Evolutionary conservation across 192 early-diverging fungal species (phyloP).

Genomic region (Dissophora ornata): DNA sequence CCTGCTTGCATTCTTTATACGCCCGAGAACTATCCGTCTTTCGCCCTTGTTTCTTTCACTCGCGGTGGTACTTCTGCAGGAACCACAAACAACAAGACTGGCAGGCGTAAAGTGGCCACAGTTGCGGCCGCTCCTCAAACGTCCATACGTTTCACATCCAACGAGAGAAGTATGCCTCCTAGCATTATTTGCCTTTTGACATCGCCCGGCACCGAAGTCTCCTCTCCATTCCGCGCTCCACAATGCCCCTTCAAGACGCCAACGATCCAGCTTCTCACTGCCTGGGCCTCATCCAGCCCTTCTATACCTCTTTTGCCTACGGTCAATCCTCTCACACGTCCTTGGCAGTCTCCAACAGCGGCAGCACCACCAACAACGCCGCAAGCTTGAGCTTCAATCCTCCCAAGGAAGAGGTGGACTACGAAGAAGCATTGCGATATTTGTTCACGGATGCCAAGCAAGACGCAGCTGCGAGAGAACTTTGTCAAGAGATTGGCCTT

Average conservation of each 20-base stretch:
- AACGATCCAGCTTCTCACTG: slow-evolving; percentile 35
- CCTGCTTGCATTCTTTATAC: no score
- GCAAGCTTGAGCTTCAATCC: background rate
- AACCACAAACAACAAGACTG: no score
- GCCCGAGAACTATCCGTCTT: no score
- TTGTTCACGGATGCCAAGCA: slow-evolving; percentile 19
- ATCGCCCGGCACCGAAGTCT: no score
- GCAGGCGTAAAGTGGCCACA: no score
- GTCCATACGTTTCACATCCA: no score
- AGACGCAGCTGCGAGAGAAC: background rate
- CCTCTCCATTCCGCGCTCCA: no score
- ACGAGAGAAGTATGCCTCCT: no score
- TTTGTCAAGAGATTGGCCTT: slow-evolving; percentile 27
- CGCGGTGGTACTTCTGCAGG: no score
- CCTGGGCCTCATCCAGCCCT: slow-evolving; percentile 21
- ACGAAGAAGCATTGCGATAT: slow-evolving; percentile 22
- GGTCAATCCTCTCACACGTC: slow-evolving; percentile 7
- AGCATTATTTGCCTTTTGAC: no score
- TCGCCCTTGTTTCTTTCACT: no score
- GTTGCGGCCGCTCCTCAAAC: no score
- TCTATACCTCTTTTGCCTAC: background rate
- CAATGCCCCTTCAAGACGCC: background rate
- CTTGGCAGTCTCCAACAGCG: background rate
- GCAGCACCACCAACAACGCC: background rate
- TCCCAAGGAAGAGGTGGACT: slow-evolving; percentile 8